Percentiles rank a stretch among this genome's conserved stretches.
phyloP scores from a whole-genome alignment of 169 alveolate genomes.

The Eimeria praecox region DNA sequence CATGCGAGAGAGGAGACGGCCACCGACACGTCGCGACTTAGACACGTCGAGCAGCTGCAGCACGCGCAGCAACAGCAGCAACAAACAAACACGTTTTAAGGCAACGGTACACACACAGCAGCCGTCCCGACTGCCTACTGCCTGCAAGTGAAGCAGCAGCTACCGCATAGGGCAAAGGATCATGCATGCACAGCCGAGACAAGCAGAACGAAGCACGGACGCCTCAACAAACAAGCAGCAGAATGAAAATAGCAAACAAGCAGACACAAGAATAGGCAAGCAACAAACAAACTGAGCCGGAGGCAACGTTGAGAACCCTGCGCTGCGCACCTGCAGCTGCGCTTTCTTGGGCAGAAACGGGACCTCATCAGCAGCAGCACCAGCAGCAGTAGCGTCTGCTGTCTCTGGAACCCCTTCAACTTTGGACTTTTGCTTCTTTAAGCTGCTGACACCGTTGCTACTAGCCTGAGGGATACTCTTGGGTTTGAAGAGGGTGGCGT shows the following conservation, averaged over 20 bases:
- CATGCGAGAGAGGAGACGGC: slow-evolving; percentile 50
- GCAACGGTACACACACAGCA: neutral
- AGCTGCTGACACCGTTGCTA: neutral
- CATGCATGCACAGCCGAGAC: neutral
- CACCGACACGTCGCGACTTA: slow-evolving; percentile 57
- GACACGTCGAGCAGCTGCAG: slow-evolving; percentile 37
- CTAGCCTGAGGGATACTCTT: slow-evolving; percentile 33
- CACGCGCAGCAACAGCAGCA: neutral
- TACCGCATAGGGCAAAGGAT: neutral
- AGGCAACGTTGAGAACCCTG: neutral
- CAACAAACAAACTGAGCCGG: neutral
- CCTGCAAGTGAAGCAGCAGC: neutral
- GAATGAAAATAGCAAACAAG: neutral
- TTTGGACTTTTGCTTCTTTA: slow-evolving; percentile 3
- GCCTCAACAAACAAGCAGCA: neutral
- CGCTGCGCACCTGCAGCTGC: slow-evolving; percentile 23
- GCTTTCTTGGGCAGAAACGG: slow-evolving; percentile 42
- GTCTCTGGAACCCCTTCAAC: neutral
- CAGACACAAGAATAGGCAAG: neutral
- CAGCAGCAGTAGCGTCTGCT: neutral
- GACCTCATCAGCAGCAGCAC: neutral
- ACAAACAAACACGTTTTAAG: neutral
- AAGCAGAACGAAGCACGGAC: neutral
- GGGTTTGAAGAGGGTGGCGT: slow-evolving; percentile 42
- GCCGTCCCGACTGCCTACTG: neutral